These are phyloP conservation scores for Balakata baccata DNA, from an alignment of 345 rosid species.

Conservation along the genomic window DNA sequence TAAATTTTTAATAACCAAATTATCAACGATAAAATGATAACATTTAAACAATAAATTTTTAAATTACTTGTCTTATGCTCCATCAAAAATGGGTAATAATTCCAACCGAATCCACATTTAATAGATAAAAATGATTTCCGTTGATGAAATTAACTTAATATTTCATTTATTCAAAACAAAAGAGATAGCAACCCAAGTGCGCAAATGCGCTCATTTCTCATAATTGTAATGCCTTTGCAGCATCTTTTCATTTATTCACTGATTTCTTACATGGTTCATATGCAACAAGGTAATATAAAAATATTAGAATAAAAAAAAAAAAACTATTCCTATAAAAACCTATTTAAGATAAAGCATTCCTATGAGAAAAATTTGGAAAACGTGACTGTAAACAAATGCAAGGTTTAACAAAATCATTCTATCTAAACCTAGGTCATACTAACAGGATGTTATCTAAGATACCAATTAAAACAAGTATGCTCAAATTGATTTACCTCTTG, in stretches of 20 bases:
- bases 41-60: no score
- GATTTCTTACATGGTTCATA: constrained; percentile 10
- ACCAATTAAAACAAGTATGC: background rate
- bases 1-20: no score
- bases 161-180: background rate
- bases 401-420: background rate
- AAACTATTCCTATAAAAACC: background rate
- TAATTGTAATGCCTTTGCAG: background rate
- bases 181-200: background rate
- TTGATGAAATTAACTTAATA: background rate
- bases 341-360: background rate
- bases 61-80: no score
- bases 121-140: no score
- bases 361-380: background rate
- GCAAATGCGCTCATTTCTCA: background rate
- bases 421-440: background rate
- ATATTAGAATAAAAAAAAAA: no score
- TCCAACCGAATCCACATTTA: no score
- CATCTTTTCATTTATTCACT: constrained; percentile 9
- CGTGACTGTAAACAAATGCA: constrained; percentile 1
- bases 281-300: background rate
- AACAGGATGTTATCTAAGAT: background rate
- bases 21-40: no score
- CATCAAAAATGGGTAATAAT: no score
- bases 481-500: background rate